phyloP scores from a whole-genome alignment of 345 rosid species.

The Hibiscus mutabilis region DNA sequence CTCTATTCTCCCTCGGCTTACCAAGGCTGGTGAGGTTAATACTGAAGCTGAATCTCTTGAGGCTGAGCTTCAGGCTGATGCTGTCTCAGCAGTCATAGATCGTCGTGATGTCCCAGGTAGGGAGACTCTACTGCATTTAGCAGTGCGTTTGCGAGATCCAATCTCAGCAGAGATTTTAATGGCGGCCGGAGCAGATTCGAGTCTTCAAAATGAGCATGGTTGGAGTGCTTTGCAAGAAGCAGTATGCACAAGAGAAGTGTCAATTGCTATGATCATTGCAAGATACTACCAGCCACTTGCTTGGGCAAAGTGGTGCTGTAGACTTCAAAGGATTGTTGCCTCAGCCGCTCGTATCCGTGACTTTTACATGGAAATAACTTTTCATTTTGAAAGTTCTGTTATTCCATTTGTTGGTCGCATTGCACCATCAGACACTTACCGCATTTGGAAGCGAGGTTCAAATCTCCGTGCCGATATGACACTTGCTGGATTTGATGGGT shows the following conservation, averaged over 20 bases:
- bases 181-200: conserved; percentile 98
- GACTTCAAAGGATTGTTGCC: conserved; percentile 90
- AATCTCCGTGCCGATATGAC: conserved; percentile 99
- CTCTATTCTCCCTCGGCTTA: conserved; percentile 53
- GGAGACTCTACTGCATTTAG: conserved; percentile 94
- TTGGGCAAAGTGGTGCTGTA: conserved; percentile 99
- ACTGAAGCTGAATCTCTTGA: conserved; percentile 71
- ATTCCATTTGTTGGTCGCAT: conserved; percentile 95
- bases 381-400: conserved; percentile 96
- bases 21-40: conserved; percentile 80
- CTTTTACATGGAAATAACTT: conserved; percentile 96
- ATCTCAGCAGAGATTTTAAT: conserved; percentile 79
- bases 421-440: conserved; percentile 97
- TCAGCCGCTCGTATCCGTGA: conserved; percentile 81
- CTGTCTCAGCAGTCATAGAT: conserved; percentile 71
- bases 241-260: conserved; percentile 88
- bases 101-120: conserved; percentile 88
- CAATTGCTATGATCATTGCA: conserved; percentile 85
- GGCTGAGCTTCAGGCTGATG: conserved; percentile 68
- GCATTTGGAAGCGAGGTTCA: conserved; percentile 97
- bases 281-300: conserved; percentile 96
- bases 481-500: conserved; percentile 97
- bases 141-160: conserved; percentile 74
- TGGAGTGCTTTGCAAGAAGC: conserved; percentile 99
- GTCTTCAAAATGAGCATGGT: conserved; percentile 96